Evolutionary conservation across 345 rosid genomes (phyloP), one percentile per base, ranked within the genome.

Genomic region (Ceriops tagal): DNA sequence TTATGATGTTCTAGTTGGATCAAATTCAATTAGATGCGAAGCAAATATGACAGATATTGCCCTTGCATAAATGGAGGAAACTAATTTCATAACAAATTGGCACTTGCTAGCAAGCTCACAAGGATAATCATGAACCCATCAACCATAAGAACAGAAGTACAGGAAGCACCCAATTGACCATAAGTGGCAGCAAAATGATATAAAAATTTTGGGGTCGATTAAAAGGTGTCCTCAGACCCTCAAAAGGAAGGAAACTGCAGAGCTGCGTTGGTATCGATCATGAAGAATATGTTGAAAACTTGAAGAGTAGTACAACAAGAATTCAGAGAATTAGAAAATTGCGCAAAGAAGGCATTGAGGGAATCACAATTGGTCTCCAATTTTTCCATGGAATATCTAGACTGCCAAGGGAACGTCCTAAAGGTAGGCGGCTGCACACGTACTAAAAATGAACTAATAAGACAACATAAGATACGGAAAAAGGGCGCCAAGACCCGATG

Each of bases 331-430:
- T 13, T 18, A 9, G 26, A 60, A 21, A 60, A 11, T 21, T 61
- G 26, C 15, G 6, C 52, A 13, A 24, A 65, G 32, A 60, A 61
- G 51, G 66, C 31, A 58, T 59, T 30, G 49, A 49, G 59, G 30
- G 28, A 55, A 21, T 55, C 66, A 31, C 2, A 22, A 22, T 15
- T 69, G 49, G 60, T 55, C 28, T 55, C 59, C 59, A 55, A 9
- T 35, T 60, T 69, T 8, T 11, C 31, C 53, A 59, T 47, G 66
- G 72, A 69, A 69, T 69, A 46, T 59, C 59, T 47, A 46, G 51
- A 30, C 8, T 21, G 56, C 22, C 9, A 69, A 69, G 72, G 52
- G 52, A 69, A 60, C 52, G 49, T 31, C 72, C 60, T 6, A 57
- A 24, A 55, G 24, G 18, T 43, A 31, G 49, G 55, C 27, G 20